Conservation (phyloP, 352 stramenopile genomes). For the Pythium scleroteichum region DNA sequence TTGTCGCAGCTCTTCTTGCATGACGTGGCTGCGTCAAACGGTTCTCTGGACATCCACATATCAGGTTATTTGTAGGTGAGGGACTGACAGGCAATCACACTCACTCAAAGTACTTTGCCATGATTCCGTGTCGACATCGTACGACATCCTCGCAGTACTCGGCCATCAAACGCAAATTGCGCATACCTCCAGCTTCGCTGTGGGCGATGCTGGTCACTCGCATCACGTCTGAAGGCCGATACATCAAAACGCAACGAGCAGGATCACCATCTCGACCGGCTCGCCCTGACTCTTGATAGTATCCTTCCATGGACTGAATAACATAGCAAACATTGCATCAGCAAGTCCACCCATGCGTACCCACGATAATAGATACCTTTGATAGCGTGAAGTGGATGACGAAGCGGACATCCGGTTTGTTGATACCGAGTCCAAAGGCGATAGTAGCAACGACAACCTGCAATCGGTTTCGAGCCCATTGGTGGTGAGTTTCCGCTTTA, state of each 20-base stretch:
- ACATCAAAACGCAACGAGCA: slow-evolving; percentile 88
- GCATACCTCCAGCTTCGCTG: slow-evolving; percentile 57
- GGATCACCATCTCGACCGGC: slow-evolving; percentile 93
- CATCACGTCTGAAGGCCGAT: slow-evolving; percentile 71
- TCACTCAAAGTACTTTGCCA: slow-evolving; percentile 56
- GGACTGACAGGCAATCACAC: slow-evolving; percentile 7
- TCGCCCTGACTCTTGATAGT: slow-evolving; percentile 97
- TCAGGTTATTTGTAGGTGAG: neutral
- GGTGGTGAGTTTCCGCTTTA: slow-evolving; percentile 65
- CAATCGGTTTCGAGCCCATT: slow-evolving; percentile 52
- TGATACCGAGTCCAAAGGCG: slow-evolving; percentile 94
- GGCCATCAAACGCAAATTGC: slow-evolving; percentile 66
- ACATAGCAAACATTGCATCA: neutral
- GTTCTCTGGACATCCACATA: slow-evolving; percentile 34
- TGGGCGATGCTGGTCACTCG: slow-evolving; percentile 73
- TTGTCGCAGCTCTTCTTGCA: slow-evolving; percentile 52
- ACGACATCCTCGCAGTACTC: slow-evolving; percentile 41
- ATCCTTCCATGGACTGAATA: slow-evolving; percentile 91
- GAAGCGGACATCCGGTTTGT: slow-evolving; percentile 92
- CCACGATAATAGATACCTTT: slow-evolving; percentile 40
- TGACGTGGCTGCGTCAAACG: slow-evolving; percentile 38
- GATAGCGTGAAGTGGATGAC: slow-evolving; percentile 89
- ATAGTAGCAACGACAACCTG: slow-evolving; percentile 94
- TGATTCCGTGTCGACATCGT: slow-evolving; percentile 29
- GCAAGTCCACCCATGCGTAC: slow-evolving; percentile 18